Evolutionary conservation across 495 filamentous ascomycete species (phyloP).

Genomic region (Xylaria curta): DNA sequence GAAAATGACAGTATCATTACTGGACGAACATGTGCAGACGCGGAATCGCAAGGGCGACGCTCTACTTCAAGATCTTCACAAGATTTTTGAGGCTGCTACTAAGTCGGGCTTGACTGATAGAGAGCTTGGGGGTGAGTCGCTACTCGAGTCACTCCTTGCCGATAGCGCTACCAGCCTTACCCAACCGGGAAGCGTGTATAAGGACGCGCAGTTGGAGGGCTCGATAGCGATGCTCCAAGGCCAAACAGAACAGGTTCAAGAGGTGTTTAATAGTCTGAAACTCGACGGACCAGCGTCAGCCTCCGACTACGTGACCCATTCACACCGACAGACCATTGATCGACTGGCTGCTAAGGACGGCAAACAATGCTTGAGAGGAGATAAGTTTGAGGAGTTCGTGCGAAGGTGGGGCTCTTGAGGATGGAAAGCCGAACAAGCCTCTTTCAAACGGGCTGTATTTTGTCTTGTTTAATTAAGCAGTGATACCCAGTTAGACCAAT

Average conservation of each 20-base stretch:
- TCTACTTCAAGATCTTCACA: slow-evolving; percentile 35
- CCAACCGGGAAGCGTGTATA: slow-evolving; percentile 32
- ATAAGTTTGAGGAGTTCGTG: slow-evolving; percentile 29
- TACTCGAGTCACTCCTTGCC: slow-evolving; percentile 36
- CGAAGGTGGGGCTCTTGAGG: slow-evolving; percentile 33
- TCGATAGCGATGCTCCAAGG: slow-evolving; percentile 34
- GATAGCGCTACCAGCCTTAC: slow-evolving; percentile 29
- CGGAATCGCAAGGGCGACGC: slow-evolving; percentile 35
- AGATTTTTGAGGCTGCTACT: slow-evolving; percentile 31
- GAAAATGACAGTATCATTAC: slow-evolving; percentile 17
- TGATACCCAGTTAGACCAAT: slow-evolving; percentile 16
- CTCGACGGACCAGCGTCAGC: slow-evolving; percentile 28
- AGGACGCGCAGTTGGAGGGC: slow-evolving; percentile 38
- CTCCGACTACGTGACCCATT: slow-evolving; percentile 33
- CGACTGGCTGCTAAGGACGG: slow-evolving; percentile 22
- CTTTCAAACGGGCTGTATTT: neutral
- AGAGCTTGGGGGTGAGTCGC: slow-evolving; percentile 33
- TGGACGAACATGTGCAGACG: slow-evolving; percentile 34
- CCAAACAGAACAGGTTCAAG: slow-evolving; percentile 32
- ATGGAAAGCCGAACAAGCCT: neutral
- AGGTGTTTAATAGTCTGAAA: slow-evolving; percentile 28
- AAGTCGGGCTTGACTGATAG: slow-evolving; percentile 34
- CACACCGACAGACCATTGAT: slow-evolving; percentile 30
- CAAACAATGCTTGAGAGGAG: slow-evolving; percentile 6
- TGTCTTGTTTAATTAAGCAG: neutral